A percentile compares a stretch with the other conserved stretches of the same genome.
These are phyloP conservation scores for Boletus rubescentipes DNA, from an alignment of 768 basidiomycete species.

Conservation along the genomic window DNA sequence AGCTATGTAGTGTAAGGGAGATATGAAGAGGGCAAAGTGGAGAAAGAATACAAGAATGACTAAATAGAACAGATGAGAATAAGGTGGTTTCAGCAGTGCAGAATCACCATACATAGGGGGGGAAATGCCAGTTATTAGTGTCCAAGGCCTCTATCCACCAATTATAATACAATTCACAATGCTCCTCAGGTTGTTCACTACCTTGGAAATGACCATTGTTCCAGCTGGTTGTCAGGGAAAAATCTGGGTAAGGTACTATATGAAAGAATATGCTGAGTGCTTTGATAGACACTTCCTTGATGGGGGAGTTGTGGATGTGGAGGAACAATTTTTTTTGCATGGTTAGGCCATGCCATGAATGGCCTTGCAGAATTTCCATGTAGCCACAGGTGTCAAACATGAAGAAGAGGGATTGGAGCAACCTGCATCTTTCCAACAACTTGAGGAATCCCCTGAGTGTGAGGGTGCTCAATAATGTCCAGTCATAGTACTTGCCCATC, in stretches of 20 bases:
- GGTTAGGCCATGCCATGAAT: constrained; percentile 7
- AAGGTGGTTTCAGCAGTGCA: too few relatives aligned
- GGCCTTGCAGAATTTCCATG: neutral
- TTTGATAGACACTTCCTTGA: neutral
- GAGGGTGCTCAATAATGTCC: constrained; percentile 1
- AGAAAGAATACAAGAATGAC: too few relatives aligned
- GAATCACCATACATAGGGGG: too few relatives aligned
- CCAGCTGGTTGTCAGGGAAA: neutral
- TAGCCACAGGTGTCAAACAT: constrained; percentile 9
- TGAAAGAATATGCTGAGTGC: constrained; percentile 14
- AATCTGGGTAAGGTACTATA: neutral
- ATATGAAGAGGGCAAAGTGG: too few relatives aligned
- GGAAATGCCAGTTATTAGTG: too few relatives aligned
- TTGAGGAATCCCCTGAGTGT: constrained; percentile 6
- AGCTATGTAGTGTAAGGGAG: too few relatives aligned
- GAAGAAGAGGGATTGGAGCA: constrained; percentile 1
- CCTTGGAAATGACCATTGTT: neutral
- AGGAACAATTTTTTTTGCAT: neutral
- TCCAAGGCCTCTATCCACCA: constrained; percentile 8
- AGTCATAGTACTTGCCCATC: neutral
- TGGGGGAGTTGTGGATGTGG: neutral
- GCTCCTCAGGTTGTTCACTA: neutral
- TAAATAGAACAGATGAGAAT: too few relatives aligned
- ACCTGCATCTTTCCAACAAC: constrained; percentile 13
- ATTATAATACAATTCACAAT: neutral